Evolutionary conservation across 371 early-diverging fungal species (phyloP), one percentile per base, ranked within the genome.

Genomic region (Rhizomucor pusillus): DNA sequence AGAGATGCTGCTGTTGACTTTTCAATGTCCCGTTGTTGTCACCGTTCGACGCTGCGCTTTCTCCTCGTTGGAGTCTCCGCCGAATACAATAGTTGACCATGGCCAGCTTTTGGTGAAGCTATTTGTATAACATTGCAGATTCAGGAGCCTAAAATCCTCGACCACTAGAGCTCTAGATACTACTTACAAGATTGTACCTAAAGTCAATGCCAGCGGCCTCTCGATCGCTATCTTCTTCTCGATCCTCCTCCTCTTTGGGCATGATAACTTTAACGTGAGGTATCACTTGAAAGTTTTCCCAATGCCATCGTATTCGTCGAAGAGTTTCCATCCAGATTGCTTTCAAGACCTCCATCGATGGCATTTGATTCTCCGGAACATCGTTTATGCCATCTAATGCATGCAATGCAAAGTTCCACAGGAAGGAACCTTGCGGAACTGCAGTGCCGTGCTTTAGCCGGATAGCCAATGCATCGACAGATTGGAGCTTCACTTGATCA

Each of bases 21-120:
- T n/a, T 39, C n/a, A n/a, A n/a, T n/a, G n/a, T n/a, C n/a, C n/a
- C n/a, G n/a, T n/a, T n/a, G n/a, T n/a, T n/a, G n/a, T n/a, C n/a
- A n/a, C n/a, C n/a, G n/a, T n/a, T n/a, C 10, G 9, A 19, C 23
- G 19, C 35, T 37, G 11, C 36, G 13, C n/a, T 33, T 12, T 40
- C 46, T 35, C 29, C 52, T 16, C 24, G 25, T 36, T 52, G 52
- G 23, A 71, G 53, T 20, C 77, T 71, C 29, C 89, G 79, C n/a
- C 72, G 62, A 34, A 88, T 81, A 65, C 94, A 94, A 59, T 89
- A 92, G 58, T 94, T 93, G 37, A 95, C 62, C 94, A 95, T 92
- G 46, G 88, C 82, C n/a, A 95, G 65, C 53, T 95, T 95, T 77
- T 95, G 95, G 56, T 92, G 86, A 3, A 92, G 48, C 73, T 77